phyloP scores from a whole-genome alignment of 2,329 filamentous ascomycete species.

The Sporothrix sp. region DNA sequence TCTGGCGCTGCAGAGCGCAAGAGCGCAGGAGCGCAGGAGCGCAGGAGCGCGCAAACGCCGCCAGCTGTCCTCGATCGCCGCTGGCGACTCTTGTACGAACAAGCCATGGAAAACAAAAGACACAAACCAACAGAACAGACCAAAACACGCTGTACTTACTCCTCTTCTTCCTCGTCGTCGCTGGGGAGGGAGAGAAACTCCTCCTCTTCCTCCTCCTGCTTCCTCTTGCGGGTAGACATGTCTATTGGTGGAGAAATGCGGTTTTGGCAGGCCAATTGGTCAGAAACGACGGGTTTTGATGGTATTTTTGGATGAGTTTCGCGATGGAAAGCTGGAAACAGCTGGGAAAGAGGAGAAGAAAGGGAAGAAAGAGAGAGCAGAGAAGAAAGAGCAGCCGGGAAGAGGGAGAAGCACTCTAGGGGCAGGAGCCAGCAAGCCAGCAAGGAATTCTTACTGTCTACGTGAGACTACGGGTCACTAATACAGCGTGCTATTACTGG shows the following conservation, averaged over 20 bases:
- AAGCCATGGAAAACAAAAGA: slow-evolving; percentile 13
- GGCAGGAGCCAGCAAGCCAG: neutral
- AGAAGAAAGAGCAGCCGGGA: slow-evolving; percentile 19
- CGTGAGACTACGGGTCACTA: slow-evolving; percentile 12
- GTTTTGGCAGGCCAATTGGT: slow-evolving; percentile 7
- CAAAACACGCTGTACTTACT: slow-evolving; percentile 36
- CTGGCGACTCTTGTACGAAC: no score
- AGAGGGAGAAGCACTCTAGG: slow-evolving; percentile 14
- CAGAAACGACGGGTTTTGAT: slow-evolving; percentile 4
- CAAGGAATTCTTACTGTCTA: slow-evolving; percentile 8
- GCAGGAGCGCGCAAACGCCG: no score
- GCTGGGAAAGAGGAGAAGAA: slow-evolving; percentile 8
- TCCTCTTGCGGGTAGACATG: slow-evolving; percentile 46
- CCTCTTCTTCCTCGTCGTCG: slow-evolving; percentile 42
- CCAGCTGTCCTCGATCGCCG: no score
- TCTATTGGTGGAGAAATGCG: slow-evolving; percentile 13
- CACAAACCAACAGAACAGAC: slow-evolving; percentile 10
- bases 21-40: neutral
- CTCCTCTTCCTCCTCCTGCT: slow-evolving; percentile 40
- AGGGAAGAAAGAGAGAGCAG: slow-evolving; percentile 8
- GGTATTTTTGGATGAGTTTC: slow-evolving; percentile 9
- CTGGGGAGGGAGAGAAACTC: slow-evolving; percentile 46
- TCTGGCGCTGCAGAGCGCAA: neutral
- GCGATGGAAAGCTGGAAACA: neutral
- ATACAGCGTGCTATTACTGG: slow-evolving; percentile 3